These are phyloP conservation scores for Verticillium dahliae DNA, from an alignment of 2,329 filamentous ascomycete genomes.

Conservation along the genomic window DNA sequence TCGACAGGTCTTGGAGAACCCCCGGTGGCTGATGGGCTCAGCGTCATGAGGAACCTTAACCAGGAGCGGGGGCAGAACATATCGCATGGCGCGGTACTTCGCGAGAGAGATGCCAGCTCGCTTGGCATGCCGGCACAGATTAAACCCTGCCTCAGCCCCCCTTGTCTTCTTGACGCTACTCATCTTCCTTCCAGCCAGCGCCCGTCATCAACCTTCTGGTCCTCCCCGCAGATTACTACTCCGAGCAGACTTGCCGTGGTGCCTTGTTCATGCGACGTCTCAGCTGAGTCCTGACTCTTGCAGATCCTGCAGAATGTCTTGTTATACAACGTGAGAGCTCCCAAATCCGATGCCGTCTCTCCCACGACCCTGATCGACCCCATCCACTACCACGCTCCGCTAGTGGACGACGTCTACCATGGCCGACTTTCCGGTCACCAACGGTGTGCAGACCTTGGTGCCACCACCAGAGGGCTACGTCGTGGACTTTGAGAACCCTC, in stretches of 20 bases:
- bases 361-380: neutral
- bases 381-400: neutral
- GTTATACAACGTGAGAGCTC: neutral
- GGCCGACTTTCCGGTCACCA: slow-evolving; percentile 4
- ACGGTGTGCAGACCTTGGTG: slow-evolving; percentile 6
- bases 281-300: neutral
- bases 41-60: neutral
- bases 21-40: neutral
- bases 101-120: neutral
- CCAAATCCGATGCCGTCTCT: neutral
- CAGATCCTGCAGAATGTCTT: neutral
- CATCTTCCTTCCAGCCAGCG: neutral
- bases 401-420: neutral
- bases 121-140: neutral
- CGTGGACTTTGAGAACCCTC: slow-evolving; percentile 18
- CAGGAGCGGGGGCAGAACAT: neutral
- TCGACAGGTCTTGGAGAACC: neutral
- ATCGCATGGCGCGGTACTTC: neutral
- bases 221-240: neutral
- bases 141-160: neutral
- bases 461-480: slow-evolving; percentile 14
- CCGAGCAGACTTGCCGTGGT: neutral
- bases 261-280: neutral
- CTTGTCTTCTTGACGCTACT: neutral
- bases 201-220: neutral